These are phyloP conservation scores for Exsudoporus frostii DNA, from an alignment of 768 basidiomycete species.

Conservation along the genomic window DNA sequence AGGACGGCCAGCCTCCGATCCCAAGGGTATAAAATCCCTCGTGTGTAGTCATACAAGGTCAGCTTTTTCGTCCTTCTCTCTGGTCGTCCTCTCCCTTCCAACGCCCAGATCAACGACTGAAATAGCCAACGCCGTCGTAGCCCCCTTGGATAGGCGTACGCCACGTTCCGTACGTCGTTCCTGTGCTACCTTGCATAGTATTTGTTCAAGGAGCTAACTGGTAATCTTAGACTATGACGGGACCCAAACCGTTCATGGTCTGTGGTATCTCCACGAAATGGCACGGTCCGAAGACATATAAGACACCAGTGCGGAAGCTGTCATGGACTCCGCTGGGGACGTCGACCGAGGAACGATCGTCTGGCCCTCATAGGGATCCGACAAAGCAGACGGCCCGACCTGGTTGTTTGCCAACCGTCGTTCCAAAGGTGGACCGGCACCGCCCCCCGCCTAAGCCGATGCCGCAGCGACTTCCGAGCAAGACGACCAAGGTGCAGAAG, in stretches of 20 bases:
- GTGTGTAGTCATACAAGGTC: not conserved
- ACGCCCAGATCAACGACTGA: not conserved
- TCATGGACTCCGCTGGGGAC: not conserved
- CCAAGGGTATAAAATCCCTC: not conserved
- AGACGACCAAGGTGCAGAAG: not conserved
- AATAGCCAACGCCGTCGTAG: not conserved
- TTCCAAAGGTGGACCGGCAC: not conserved
- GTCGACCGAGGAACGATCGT: not conserved
- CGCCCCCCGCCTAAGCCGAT: not conserved
- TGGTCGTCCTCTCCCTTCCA: not conserved
- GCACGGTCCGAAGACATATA: not conserved
- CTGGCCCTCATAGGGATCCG: not conserved
- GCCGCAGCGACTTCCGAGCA: not conserved
- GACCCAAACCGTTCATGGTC: constrained; percentile 12
- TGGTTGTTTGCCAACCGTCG: not conserved
- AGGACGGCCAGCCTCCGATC: not conserved
- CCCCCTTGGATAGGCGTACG: not conserved
- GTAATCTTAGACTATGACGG: not conserved
- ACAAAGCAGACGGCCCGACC: not conserved
- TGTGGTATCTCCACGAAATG: not conserved
- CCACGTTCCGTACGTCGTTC: constrained; percentile 1
- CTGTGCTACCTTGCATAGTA: not conserved
- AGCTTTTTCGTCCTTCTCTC: not conserved
- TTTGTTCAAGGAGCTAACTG: not conserved
- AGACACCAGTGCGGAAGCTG: not conserved